Evolutionary conservation across 2,329 filamentous ascomycete genomes (phyloP).

Genomic region (Fusarium nygamai): DNA sequence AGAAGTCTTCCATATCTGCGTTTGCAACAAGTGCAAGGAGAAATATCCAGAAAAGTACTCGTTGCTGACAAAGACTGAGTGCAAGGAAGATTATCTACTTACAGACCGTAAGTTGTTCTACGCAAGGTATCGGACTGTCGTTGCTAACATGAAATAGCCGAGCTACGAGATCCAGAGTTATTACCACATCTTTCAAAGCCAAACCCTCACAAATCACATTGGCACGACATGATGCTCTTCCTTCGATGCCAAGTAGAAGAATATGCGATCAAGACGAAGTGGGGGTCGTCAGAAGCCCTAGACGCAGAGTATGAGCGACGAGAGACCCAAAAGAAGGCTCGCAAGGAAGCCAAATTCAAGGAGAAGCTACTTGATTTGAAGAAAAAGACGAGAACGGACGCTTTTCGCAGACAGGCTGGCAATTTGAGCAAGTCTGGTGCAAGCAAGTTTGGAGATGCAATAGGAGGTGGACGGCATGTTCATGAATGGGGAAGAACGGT

Average conservation of each 20-base stretch:
- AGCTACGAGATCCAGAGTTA: constrained; percentile 87
- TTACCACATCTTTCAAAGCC: constrained; percentile 88
- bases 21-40: constrained; percentile 90
- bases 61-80: constrained; percentile 95
- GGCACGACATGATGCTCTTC: constrained; percentile 99
- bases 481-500: constrained; percentile 86
- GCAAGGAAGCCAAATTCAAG: constrained; percentile 93
- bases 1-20: constrained; percentile 77
- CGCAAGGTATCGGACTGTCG: not conserved
- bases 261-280: constrained; percentile 89
- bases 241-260: constrained; percentile 93
- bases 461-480: constrained; percentile 78
- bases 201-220: constrained; percentile 94
- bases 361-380: constrained; percentile 90
- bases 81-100: constrained; percentile 91
- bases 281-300: constrained; percentile 86
- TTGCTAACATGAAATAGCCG: constrained; percentile 62
- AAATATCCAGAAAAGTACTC: constrained; percentile 92
- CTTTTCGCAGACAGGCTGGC: constrained; percentile 78
- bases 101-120: constrained; percentile 76
- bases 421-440: constrained; percentile 63
- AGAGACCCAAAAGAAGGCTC: constrained; percentile 80
- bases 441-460: constrained; percentile 78
- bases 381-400: constrained; percentile 91
- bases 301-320: constrained; percentile 89